A percentile compares a stretch with the other conserved stretches of the same genome.
Evolutionary conservation across 176 grass and related monocot genomes (phyloP).

Genomic region (Luzula sylvatica): DNA sequence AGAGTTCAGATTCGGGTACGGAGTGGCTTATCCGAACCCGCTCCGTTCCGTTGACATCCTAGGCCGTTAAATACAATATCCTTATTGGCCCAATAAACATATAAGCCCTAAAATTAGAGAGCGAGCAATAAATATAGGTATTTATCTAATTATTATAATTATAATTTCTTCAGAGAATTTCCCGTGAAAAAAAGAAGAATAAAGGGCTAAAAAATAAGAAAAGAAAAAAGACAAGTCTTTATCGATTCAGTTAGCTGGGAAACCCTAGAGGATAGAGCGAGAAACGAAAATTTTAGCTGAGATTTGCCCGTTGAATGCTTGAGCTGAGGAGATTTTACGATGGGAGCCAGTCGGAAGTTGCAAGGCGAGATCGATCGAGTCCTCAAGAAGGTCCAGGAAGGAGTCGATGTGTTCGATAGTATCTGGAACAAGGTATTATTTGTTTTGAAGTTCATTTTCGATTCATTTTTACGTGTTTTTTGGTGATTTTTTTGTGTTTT

Average conservation of each 20-base stretch:
- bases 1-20: no score
- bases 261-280: constrained; percentile 33
- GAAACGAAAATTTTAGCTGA: neutral
- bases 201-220: no score
- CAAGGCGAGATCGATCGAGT: constrained; percentile 98
- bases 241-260: constrained; percentile 3
- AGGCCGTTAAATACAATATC: no score
- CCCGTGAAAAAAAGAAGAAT: no score
- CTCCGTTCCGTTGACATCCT: no score
- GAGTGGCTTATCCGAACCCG: no score
- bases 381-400: constrained; percentile 98
- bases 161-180: no score
- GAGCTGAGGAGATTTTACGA: constrained; percentile 20
- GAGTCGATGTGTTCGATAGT: constrained; percentile 98
- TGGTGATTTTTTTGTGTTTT: neutral
- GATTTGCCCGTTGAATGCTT: neutral
- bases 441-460: neutral
- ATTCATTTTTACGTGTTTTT: neutral
- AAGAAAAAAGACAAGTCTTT: no score
- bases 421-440: constrained; percentile 88
- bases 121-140: no score
- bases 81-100: no score
- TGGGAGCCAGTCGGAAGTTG: constrained; percentile 92
- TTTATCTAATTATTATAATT: no score
- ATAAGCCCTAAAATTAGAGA: no score